Base-by-base conservation (phyloP, 2,329 filamentous ascomycete species). In the Diaporthe capsici region DNA sequence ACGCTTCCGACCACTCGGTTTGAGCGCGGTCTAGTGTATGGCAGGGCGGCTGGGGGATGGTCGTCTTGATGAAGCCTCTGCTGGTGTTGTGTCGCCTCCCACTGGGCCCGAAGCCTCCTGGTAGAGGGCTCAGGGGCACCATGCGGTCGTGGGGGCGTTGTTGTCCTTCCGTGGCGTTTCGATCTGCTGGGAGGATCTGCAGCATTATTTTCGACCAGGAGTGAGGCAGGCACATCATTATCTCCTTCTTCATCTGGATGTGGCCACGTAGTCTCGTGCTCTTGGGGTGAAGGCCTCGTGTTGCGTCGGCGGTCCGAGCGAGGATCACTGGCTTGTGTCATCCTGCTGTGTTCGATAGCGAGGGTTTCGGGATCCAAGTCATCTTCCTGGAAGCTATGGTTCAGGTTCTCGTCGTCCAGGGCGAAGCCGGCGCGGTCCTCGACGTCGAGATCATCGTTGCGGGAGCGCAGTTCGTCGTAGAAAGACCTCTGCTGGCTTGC, bases 211-310 rank as follows among this genome's bases (percentile, higher is more conserved):
- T 93, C 92, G 28, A 93, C 88, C 25, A 93, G 82, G 25, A 93
- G 84, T 4, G 92, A 93, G 25, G 88, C 89, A 0, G 92, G 92
- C 0, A 93, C 91, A 79, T 93, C 91, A 73, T 92, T 91, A 73
- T 90, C 88, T 7, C 81, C 84, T 42, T 90, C 88, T 4, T 90
- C 88, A 42, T 91, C 88, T 22, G 86, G 80, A 34, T 78, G 74
- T 25, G 81, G 76, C 83, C 83, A 84, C 47, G 49, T 22, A 44
- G 70, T 28, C 34, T 67, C 57, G 10, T 39, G 49, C n/a, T 39
- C 51, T 71, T 55, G 60, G 22, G 37, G 57, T 17, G 71, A 22
- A 37, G 55, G 70, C 28, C 22, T 51, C 49, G 34, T 75, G 58
- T 71, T 60, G 39, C 63, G 78, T 79, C 12, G 81, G 60, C 55